phyloP scores from a whole-genome alignment of 768 basidiomycete species.

The Boletellus ananiceps region DNA sequence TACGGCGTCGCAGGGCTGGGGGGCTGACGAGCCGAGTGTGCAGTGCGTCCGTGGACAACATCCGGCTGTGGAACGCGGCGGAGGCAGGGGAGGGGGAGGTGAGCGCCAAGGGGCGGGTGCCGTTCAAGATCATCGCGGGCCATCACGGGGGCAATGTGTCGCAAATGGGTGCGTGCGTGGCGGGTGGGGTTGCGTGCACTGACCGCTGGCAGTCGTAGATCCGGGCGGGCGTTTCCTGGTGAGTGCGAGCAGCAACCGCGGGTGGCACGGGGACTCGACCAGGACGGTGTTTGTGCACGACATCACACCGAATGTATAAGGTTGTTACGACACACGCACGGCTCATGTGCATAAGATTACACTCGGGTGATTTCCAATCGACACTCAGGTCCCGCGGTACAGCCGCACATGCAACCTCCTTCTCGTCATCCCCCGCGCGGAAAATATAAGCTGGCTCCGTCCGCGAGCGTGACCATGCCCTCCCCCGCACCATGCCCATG shows the following conservation, averaged over 20 bases:
- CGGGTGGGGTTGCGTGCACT: not conserved
- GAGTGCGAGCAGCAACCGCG: slow-evolving; percentile 89
- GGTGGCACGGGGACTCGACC: slow-evolving; percentile 91
- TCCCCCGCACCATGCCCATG: slow-evolving; percentile 19
- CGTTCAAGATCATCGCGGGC: slow-evolving; percentile 93
- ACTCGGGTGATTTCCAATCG: slow-evolving; percentile 29
- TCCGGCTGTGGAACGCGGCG: slow-evolving; percentile 89
- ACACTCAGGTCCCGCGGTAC: slow-evolving; percentile 32
- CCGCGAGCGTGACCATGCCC: slow-evolving; percentile 18
- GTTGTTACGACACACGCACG: slow-evolving; percentile 32
- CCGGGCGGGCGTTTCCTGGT: slow-evolving; percentile 79
- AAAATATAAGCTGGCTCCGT: slow-evolving; percentile 30
- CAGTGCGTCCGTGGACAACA: slow-evolving; percentile 89
- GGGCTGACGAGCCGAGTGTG: slow-evolving; percentile 3
- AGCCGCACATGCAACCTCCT: slow-evolving; percentile 21
- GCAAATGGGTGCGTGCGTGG: slow-evolving; percentile 71
- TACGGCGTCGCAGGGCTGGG: slow-evolving; percentile 14
- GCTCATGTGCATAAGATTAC: slow-evolving; percentile 28
- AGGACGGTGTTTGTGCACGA: slow-evolving; percentile 89
- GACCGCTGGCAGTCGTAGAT: slow-evolving; percentile 64
- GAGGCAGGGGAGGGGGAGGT: slow-evolving; percentile 64
- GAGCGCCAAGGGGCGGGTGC: slow-evolving; percentile 63
- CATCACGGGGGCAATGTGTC: slow-evolving; percentile 95
- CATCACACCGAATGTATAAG: slow-evolving; percentile 49
- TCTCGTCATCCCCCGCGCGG: slow-evolving; percentile 32